Percentiles rank a stretch among this genome's conserved stretches.
Evolutionary conservation across 148 eudicot genomes (phyloP).

Genomic region (Camellia japonica): DNA sequence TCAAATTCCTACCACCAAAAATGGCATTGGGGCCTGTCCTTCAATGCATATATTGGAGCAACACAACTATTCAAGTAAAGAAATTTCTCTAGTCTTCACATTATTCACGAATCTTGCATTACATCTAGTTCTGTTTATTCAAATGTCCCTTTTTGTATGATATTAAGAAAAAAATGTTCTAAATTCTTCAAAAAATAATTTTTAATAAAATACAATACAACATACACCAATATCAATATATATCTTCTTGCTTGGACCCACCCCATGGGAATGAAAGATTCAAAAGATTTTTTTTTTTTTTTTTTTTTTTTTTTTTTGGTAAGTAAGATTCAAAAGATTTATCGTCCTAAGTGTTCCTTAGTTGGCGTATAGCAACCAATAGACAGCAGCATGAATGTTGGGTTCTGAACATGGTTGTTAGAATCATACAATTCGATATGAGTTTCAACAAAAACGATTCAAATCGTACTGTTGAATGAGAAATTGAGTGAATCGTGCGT

Average conservation of each 20-base stretch:
- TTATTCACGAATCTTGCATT: not conserved
- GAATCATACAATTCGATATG: no score
- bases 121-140: not conserved
- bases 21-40: not conserved
- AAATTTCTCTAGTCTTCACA: not conserved
- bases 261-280: not conserved
- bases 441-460: no score
- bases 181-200: not conserved
- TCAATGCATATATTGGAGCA: not conserved
- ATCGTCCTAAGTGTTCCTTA: not conserved
- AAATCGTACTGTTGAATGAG: no score
- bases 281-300: not conserved
- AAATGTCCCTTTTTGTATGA: not conserved
- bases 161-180: not conserved
- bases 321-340: not conserved
- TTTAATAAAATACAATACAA: not conserved
- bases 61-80: not conserved
- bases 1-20: not conserved
- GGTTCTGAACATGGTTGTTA: no score
- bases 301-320: no score
- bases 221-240: not conserved
- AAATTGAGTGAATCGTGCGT: no score
- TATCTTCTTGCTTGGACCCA: constrained; percentile 3
- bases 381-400: not conserved
- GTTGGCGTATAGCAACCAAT: not conserved